Evolutionary conservation across 768 basidiomycete genomes (phyloP), one percentile per base, ranked within the genome.

Genomic region (Tulasnella sp.): DNA sequence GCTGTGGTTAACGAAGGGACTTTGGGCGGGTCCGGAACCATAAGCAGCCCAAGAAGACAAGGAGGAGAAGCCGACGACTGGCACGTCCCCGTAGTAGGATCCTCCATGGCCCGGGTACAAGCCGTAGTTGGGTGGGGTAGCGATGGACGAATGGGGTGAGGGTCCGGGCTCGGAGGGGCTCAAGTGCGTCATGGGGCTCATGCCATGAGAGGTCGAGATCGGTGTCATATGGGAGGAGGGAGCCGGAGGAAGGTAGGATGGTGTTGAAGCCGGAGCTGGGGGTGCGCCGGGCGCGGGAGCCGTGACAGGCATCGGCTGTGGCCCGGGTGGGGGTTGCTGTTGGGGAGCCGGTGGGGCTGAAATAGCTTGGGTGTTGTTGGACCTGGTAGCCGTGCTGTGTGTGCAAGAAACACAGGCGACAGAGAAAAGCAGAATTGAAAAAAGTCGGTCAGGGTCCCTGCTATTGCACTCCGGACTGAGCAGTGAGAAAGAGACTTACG

Each of bases 41-140:
- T 74, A 79, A 24, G 78, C 73, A 38, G 78, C 78, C 78, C 78
- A 79, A 12, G 78, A 79, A 27, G 71, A 72, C 71, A 79, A 74
- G 0, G 78, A 79, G 10, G 68, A 44, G 78, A 79, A 79, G 27
- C 78, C 78, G 40, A 58, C 42, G 24, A 79, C 78, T 4, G 78
- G 78, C 18, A 79, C 71, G 38, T 79, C 78, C 7, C 68, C 39
- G 78, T 79, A 71, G 48, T 79, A 74, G n/a, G 71, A 79, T 42
- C 38, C 42, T 38, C 34, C 31, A 19, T 40, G 62, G 39, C n/a
- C 62, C 34, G 34, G n/a, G 73, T 79, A 74, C 18, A 79, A 21
- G 3, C 44, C 68, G 36, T 79, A 79, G 56, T 79, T 79, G 68
- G 78, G 68, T 40, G 78, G 78, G 14, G 78, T 48, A 31, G 78